phyloP scores from a whole-genome alignment of 164 flowering plant genomes.

The Chloranthus sessilifolius region DNA sequence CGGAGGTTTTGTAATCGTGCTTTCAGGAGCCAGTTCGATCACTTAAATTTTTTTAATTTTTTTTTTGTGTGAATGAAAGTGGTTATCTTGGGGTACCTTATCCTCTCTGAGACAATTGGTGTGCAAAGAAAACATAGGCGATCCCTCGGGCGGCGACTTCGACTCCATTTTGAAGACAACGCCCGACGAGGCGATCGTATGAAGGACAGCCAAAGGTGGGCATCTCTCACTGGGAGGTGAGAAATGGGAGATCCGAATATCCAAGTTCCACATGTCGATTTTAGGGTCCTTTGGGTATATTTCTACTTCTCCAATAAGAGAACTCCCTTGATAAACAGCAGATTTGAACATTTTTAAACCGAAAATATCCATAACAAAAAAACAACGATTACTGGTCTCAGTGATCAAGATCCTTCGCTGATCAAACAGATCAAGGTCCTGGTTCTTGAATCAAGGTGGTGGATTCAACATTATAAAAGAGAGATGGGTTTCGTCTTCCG shows the following conservation, averaged over 20 bases:
- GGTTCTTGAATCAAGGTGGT: no score
- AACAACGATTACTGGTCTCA: no score
- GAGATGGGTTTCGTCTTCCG: no score
- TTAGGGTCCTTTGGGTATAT: conserved; percentile 37
- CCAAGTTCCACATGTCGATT: conserved; percentile 38
- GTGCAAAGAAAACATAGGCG: conserved; percentile 72
- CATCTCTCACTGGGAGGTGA: conserved; percentile 93
- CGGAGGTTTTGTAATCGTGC: no score
- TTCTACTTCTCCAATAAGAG: conserved; percentile 82
- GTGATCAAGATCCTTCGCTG: no score
- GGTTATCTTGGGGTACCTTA: conserved; percentile 55
- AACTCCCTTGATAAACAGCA: conserved; percentile 64
- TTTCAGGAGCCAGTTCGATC: no score
- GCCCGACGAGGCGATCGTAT: conserved; percentile 59
- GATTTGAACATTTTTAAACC: conserved; percentile 45
- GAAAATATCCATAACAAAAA: no score
- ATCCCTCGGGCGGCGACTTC: conserved; percentile 30
- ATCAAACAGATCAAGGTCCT: no score
- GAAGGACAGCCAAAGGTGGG: conserved; percentile 93
- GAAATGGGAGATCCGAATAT: conserved; percentile 61
- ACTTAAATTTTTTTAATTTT: no score
- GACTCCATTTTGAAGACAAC: conserved; percentile 91
- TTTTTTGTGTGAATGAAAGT: no score
- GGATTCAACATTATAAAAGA: no score
- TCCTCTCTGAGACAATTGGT: conserved; percentile 80